Conservation (phyloP, 352 stramenopile genomes). For the Pythium scleroteichum region DNA sequence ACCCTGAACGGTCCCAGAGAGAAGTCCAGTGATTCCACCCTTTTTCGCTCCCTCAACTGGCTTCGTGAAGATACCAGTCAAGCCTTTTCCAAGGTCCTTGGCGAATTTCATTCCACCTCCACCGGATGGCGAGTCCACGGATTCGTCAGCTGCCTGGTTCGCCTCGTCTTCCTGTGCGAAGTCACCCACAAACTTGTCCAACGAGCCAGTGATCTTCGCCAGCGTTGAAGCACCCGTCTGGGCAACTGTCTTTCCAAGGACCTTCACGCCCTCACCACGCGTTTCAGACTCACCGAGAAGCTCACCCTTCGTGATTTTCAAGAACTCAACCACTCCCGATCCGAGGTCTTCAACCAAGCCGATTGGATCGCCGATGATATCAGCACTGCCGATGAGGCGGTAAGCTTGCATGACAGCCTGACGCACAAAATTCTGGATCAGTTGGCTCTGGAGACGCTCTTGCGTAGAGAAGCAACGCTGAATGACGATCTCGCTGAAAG, state of each 20-base stretch:
- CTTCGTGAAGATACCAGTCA: slow-evolving; percentile 89
- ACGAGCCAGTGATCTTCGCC: slow-evolving; percentile 83
- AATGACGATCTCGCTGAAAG: slow-evolving; percentile 86
- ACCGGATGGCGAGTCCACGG: slow-evolving; percentile 39
- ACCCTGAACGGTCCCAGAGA: slow-evolving; percentile 76
- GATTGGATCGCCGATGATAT: slow-evolving; percentile 88
- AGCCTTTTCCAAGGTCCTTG: slow-evolving; percentile 80
- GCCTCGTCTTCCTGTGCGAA: slow-evolving; percentile 61
- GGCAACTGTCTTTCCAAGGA: slow-evolving; percentile 84
- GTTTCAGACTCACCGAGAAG: slow-evolving; percentile 80
- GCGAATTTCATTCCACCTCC: slow-evolving; percentile 71
- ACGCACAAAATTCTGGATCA: slow-evolving; percentile 83
- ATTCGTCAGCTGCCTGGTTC: slow-evolving; percentile 10
- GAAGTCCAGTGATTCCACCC: slow-evolving; percentile 72
- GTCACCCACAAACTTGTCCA: slow-evolving; percentile 84
- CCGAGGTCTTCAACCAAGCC: slow-evolving; percentile 86
- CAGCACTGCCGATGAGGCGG: slow-evolving; percentile 76
- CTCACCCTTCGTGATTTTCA: slow-evolving; percentile 90
- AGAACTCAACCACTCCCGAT: slow-evolving; percentile 83
- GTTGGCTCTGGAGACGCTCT: slow-evolving; percentile 68
- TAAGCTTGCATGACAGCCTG: slow-evolving; percentile 86
- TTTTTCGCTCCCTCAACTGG: slow-evolving; percentile 82
- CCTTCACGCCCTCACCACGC: slow-evolving; percentile 82
- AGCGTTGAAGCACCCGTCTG: slow-evolving; percentile 73
- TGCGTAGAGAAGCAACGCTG: slow-evolving; percentile 84